These are phyloP conservation scores for Aspergillus chevalieri DNA, from an alignment of 2,329 filamentous ascomycete species.

Conservation along the genomic window DNA sequence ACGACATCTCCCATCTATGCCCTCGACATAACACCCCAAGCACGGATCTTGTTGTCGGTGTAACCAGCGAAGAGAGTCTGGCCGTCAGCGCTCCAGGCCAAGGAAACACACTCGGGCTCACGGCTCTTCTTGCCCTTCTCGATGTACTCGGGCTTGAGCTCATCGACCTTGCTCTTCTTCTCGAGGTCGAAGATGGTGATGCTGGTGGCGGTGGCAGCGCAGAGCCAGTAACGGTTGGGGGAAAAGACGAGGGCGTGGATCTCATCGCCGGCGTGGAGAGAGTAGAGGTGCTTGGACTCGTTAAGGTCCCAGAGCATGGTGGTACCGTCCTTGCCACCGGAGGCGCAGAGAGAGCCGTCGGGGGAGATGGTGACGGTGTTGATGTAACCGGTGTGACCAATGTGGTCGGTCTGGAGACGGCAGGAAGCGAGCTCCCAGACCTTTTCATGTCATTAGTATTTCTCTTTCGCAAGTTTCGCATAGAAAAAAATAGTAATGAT, in stretches of 20 bases:
- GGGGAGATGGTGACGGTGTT: constrained; percentile 99
- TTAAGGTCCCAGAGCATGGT: constrained; percentile 99
- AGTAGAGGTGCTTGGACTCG: constrained; percentile 99
- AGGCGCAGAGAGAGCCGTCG: constrained; percentile 97
- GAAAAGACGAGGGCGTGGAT: constrained; percentile 99
- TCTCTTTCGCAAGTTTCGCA: constrained; percentile 1
- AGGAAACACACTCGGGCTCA: constrained; percentile 94
- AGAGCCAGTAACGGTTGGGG: constrained; percentile 99
- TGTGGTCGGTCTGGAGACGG: constrained; percentile 99
- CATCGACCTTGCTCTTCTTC: constrained; percentile 99
- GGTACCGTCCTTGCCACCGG: constrained; percentile 98
- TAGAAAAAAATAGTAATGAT: constrained; percentile 8
- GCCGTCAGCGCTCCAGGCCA: constrained; percentile 97
- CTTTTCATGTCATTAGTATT: constrained; percentile 43
- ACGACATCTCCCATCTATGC: constrained; percentile 50
- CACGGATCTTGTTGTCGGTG: constrained; percentile 98
- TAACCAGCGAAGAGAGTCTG: constrained; percentile 99
- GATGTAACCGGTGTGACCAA: constrained; percentile 98
- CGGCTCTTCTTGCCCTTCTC: constrained; percentile 97
- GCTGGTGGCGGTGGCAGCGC: constrained; percentile 91
- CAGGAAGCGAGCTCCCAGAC: constrained; percentile 99
- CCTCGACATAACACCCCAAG: constrained; percentile 95
- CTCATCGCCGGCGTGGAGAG: constrained; percentile 97
- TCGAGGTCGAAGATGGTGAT: constrained; percentile 99
- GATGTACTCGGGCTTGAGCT: constrained; percentile 97